These are phyloP conservation scores for Purpureocillium takamizusanense DNA, from an alignment of 2,329 filamentous ascomycete genomes.

Conservation along the genomic window DNA sequence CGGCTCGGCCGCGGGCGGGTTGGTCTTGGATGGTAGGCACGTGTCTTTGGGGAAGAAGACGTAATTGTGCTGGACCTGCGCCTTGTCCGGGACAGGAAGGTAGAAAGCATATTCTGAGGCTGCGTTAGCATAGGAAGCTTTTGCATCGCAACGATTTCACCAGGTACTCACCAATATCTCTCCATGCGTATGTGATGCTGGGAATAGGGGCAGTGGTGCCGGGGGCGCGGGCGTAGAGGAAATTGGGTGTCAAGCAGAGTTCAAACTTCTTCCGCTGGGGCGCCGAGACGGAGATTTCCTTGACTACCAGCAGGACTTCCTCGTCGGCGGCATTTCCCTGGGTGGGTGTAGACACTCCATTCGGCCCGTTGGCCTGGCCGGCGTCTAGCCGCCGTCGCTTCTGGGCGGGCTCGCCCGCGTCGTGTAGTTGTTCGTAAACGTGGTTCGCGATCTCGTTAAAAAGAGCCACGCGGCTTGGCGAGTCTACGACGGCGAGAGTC, in stretches of 20 bases:
- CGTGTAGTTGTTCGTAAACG: constrained; percentile 34
- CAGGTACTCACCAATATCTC: constrained; percentile 45
- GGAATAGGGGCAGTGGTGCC: constrained; percentile 41
- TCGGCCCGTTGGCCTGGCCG: constrained; percentile 17
- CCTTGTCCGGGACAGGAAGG: constrained; percentile 56
- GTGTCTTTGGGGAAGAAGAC: constrained; percentile 50
- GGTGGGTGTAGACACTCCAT: constrained; percentile 5
- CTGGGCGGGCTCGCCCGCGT: constrained; percentile 33
- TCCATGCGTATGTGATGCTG: constrained; percentile 50
- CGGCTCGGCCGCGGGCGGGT: constrained; percentile 39
- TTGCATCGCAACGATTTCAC: not conserved
- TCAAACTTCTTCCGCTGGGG: constrained; percentile 62
- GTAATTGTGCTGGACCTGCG: constrained; percentile 58
- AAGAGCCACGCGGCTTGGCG: constrained; percentile 37
- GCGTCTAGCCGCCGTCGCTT: constrained; percentile 46
- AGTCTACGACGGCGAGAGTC: constrained; percentile 29
- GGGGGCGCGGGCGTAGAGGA: constrained; percentile 47
- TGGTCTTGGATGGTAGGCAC: constrained; percentile 40
- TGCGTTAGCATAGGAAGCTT: constrained; percentile 5
- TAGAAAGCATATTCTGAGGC: constrained; percentile 50
- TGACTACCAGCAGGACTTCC: constrained; percentile 47
- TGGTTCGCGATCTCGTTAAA: constrained; percentile 49
- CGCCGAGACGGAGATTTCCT: constrained; percentile 58
- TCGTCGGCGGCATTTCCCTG: constrained; percentile 34
- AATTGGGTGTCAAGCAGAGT: constrained; percentile 50